Base-by-base conservation (phyloP, 148 eudicot genomes). In the Polygonum maritimum region DNA sequence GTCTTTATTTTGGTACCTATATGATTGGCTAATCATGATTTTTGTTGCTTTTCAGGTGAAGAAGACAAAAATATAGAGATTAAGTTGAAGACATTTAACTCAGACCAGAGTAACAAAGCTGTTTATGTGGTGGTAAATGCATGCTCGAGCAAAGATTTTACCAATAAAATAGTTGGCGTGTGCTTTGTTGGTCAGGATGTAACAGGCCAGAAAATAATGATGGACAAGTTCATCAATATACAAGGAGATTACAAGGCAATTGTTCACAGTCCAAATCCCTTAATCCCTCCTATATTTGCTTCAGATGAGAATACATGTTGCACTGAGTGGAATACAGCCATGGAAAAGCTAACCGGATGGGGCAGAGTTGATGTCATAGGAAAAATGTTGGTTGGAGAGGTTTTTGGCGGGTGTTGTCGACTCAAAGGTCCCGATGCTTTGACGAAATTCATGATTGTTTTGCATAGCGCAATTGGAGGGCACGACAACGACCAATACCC, bases 111-210 rank as follows among this genome's bases (percentile, higher is more conserved):
- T 19, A 75, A 82, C 74, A 85, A 87, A 49, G 91, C 91, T 69
- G 87, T 95, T 69, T 91, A 84, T 69, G 80, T 95, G 22, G 86
- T 90, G 81, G 97, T 89, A 51, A 95, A 95, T 84, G 94, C 99
- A 78, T 95, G 99, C 84, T 89, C 87, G 41, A 95, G 97, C 84
- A 92, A 84, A 83, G 97, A 92, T 84, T 84, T 88, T 74, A 81
- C 81, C 14, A 77, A 85, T 76, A 89, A 84, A 55, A 84, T 92
- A 19, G 89, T 92, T 13, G 99, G 99, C 26, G 94, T 87, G 7
- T 95, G 99, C 80, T 95, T 92, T 74, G 89, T 92, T 44, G 99
- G 96, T 67, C 99, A 92, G 80, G 99, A 95, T 83, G 88, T 95
- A 69, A 95, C 99, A 1, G 84, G 85, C 33, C 94, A 95, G 79